phyloP scores from a whole-genome alignment of 2,329 filamentous ascomycete genomes.

The Xylaria sp. region DNA sequence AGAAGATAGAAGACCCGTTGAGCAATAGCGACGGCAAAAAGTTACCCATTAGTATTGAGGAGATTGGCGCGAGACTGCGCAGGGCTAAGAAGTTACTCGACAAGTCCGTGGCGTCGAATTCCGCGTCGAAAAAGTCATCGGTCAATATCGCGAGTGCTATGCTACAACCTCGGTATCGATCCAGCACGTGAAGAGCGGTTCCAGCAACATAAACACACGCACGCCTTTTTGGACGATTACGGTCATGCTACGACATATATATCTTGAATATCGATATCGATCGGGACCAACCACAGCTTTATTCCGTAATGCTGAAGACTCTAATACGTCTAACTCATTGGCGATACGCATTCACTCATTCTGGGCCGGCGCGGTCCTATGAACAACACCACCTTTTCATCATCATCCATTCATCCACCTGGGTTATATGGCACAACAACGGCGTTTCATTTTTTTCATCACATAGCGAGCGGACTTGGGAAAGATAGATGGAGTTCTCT shows the following conservation, averaged over 20 bases:
- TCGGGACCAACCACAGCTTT: neutral
- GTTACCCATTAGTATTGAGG: conserved; percentile 6
- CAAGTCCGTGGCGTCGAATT: neutral
- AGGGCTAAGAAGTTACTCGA: conserved; percentile 14
- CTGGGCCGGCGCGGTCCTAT: neutral
- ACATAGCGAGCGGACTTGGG: neutral
- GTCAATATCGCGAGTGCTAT: neutral
- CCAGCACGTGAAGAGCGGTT: neutral
- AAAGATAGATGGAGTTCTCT: neutral
- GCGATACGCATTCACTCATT: neutral
- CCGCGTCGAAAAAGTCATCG: neutral
- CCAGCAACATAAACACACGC: neutral
- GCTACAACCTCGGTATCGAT: neutral
- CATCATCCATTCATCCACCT: neutral
- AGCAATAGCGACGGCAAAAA: conserved; percentile 10
- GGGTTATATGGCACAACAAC: neutral
- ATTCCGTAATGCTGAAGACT: neutral
- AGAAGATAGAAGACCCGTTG: neutral
- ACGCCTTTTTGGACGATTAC: neutral
- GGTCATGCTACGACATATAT: neutral
- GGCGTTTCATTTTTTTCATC: neutral
- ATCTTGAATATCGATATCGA: neutral
- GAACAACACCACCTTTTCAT: neutral
- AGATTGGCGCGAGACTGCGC: conserved; percentile 10
- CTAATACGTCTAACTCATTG: neutral